These are phyloP conservation scores for Alnus rubra DNA, from an alignment of 306 rosid species.

Conservation along the genomic window DNA sequence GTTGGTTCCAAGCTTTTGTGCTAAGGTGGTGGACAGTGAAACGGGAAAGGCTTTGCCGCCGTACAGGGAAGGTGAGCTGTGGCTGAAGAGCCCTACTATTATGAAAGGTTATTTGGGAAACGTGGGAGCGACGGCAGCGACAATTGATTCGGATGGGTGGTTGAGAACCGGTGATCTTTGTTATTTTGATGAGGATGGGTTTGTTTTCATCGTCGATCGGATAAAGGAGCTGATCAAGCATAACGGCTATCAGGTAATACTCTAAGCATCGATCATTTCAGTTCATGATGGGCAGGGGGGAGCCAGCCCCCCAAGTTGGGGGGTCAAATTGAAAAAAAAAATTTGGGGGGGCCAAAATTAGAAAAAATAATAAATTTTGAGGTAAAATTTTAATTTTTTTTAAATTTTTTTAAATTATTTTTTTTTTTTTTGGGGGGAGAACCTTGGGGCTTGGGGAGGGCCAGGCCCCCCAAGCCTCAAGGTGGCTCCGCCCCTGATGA, in stretches of 20 bases:
- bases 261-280: too few species aligned
- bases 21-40: conserved; percentile 62
- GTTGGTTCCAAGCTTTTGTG: conserved; percentile 62
- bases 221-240: conserved; percentile 92
- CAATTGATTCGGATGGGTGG: conserved; percentile 70
- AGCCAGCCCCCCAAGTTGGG: too few species aligned
- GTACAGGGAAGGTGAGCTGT: conserved; percentile 69
- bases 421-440: too few species aligned
- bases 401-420: too few species aligned
- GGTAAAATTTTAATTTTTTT: too few species aligned
- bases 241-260: conserved; percentile 72
- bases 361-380: too few species aligned
- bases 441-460: too few species aligned
- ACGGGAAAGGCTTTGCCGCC: conserved; percentile 65
- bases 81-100: conserved; percentile 68
- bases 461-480: too few species aligned
- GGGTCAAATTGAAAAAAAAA: too few species aligned
- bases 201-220: conserved; percentile 62
- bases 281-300: too few species aligned
- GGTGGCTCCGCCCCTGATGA: too few species aligned
- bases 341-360: too few species aligned
- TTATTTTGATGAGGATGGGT: conserved; percentile 69
- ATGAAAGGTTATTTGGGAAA: conserved; percentile 85
- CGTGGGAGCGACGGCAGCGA: conserved; percentile 60
- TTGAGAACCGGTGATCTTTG: conserved; percentile 86